Conservation (phyloP, 1,139 yeast genomes). For the Lodderomyces elongisporus region DNA sequence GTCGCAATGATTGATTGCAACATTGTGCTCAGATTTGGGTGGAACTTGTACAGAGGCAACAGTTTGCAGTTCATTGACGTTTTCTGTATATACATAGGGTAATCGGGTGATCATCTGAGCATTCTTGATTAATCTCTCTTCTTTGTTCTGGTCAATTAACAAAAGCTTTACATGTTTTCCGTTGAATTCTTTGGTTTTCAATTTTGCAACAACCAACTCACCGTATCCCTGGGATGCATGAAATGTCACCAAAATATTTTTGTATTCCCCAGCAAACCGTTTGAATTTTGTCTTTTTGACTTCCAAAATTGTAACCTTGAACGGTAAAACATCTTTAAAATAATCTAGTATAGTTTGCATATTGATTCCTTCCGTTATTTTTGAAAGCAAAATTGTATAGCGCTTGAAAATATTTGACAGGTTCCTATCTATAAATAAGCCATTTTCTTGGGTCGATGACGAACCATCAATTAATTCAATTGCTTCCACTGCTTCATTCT, state of each 20-base stretch:
- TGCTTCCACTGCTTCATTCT: no score
- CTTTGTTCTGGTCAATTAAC: slow-evolving; percentile 45
- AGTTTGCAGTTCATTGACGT: background rate
- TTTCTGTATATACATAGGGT: background rate
- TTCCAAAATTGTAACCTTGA: slow-evolving; percentile 43
- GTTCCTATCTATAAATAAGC: no score
- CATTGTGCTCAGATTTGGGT: background rate
- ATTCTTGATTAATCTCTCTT: slow-evolving; percentile 24
- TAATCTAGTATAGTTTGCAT: no score
- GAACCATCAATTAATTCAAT: no score
- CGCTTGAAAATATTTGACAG: no score
- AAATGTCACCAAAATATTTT: slow-evolving; percentile 53
- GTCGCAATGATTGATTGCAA: no score
- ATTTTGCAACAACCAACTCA: slow-evolving; percentile 42
- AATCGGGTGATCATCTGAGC: background rate
- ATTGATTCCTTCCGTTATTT: no score
- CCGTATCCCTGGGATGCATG: slow-evolving; percentile 32
- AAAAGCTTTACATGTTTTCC: slow-evolving; percentile 32
- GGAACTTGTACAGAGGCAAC: no score
- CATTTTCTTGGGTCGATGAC: no score
- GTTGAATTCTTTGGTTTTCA: slow-evolving; percentile 20
- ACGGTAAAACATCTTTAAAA: slow-evolving; percentile 43
- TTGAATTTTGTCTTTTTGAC: no score
- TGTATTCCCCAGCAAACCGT: slow-evolving; percentile 19
- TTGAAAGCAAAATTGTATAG: no score